These are phyloP conservation scores for Alnus rubra DNA, from an alignment of 306 rosid species.

Conservation along the genomic window DNA sequence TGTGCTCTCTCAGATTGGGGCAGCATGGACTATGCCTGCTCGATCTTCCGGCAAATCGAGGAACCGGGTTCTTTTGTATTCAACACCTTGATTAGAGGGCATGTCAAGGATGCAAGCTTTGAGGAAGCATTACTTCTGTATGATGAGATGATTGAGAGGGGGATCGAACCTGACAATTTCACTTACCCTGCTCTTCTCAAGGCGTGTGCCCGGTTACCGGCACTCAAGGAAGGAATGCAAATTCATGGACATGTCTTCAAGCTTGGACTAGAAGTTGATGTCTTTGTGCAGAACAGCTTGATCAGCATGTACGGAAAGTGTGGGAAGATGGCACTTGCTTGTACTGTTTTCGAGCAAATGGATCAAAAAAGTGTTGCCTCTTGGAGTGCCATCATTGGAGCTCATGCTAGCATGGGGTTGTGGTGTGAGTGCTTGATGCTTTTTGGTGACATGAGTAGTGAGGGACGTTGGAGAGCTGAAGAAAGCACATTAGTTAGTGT, in stretches of 20 bases:
- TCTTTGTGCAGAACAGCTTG: constrained; percentile 77
- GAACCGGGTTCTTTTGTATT: constrained; percentile 69
- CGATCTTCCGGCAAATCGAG: constrained; percentile 62
- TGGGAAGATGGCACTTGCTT: constrained; percentile 39
- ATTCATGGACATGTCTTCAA: constrained; percentile 68
- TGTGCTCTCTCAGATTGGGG: constrained; percentile 81
- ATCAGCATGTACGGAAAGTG: constrained; percentile 79
- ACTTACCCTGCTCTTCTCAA: constrained; percentile 71
- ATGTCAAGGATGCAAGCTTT: constrained; percentile 45
- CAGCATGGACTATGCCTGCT: constrained; percentile 88
- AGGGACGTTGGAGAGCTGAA: constrained; percentile 67
- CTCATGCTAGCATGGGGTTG: constrained; percentile 59
- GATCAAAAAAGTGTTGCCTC: constrained; percentile 67
- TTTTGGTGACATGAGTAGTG: constrained; percentile 61
- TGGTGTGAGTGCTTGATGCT: constrained; percentile 72
- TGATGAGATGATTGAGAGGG: constrained; percentile 58
- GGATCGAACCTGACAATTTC: constrained; percentile 67
- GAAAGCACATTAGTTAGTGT: constrained; percentile 74
- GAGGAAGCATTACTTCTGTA: constrained; percentile 57
- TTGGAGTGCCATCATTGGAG: constrained; percentile 85
- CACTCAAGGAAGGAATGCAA: constrained; percentile 56
- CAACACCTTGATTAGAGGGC: constrained; percentile 73
- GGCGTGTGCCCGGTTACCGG: constrained; percentile 60
- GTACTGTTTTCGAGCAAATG: constrained; percentile 52
- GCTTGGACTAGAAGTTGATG: constrained; percentile 61